Evolutionary conservation across 345 rosid species (phyloP).

Genomic region (Eutrema yunnanense): DNA sequence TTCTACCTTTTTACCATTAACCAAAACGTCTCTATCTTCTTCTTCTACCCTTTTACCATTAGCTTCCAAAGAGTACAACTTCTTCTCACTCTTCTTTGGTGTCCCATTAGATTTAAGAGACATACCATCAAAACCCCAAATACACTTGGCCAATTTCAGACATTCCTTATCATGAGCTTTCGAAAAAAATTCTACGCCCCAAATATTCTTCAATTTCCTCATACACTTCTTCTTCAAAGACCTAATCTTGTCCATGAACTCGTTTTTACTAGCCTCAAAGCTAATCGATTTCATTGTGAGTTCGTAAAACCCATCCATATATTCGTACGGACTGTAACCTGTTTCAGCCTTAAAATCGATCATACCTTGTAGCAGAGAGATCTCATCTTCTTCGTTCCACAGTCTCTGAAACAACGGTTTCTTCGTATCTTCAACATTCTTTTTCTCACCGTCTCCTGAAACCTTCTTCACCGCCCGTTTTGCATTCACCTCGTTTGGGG

Average conservation of each 20-base stretch:
- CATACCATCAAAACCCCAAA: conserved; percentile 26
- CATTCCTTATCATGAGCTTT: conserved; percentile 24
- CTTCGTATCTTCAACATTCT: neutral
- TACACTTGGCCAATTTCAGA: conserved; percentile 21
- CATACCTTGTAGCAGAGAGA: conserved; percentile 29
- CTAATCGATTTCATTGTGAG: conserved; percentile 15
- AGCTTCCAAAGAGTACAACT: neutral
- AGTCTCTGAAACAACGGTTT: conserved; percentile 11
- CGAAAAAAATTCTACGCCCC: neutral
- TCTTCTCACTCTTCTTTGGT: neutral
- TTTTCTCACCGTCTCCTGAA: neutral
- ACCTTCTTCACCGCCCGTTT: conserved; percentile 7
- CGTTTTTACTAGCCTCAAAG: conserved; percentile 12
- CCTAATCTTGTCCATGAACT: conserved; percentile 33
- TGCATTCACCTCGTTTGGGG: neutral
- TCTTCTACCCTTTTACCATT: neutral
- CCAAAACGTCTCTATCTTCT: neutral
- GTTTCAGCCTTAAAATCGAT: conserved; percentile 17
- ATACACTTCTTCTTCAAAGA: no score
- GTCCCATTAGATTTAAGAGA: neutral
- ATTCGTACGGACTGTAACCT: conserved; percentile 16
- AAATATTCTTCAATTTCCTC: neutral
- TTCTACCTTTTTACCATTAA: neutral
- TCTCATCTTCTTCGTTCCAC: conserved; percentile 41
- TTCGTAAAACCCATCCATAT: conserved; percentile 25